Conservation (phyloP, 306 rosid genomes). For the Purshia tridentata region DNA sequence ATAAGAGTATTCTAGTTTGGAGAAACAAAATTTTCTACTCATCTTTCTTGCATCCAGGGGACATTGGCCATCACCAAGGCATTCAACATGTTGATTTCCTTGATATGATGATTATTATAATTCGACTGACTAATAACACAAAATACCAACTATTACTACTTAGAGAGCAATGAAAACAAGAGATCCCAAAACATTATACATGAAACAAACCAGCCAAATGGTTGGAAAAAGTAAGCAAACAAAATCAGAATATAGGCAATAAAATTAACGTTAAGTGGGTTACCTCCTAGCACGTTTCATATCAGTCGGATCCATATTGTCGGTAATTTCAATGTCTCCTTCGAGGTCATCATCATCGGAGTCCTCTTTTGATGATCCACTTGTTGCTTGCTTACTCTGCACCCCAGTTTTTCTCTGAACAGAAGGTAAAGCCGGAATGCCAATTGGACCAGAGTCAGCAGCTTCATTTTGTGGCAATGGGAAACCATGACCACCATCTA, state of each 20-base stretch:
- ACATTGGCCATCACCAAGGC: constrained; percentile 2
- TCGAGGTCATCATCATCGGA: constrained; percentile 62
- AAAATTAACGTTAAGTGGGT: background rate
- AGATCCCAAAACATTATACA: background rate
- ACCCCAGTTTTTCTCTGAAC: constrained; percentile 29
- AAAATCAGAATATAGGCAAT: constrained; percentile 2
- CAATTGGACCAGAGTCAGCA: constrained; percentile 34
- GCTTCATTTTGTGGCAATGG: constrained; percentile 35
- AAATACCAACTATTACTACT: background rate
- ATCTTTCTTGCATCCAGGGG: background rate
- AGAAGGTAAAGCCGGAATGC: constrained; percentile 42
- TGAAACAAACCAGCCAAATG: background rate
- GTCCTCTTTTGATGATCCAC: constrained; percentile 61
- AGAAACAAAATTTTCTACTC: background rate
- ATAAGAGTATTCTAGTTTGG: background rate
- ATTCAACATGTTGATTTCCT: background rate
- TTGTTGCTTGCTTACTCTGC: constrained; percentile 43
- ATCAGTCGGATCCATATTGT: constrained; percentile 51
- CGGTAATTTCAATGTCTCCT: constrained; percentile 49
- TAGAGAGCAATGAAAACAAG: background rate
- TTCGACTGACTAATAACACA: background rate
- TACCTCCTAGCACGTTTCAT: constrained; percentile 62
- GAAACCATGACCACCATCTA: constrained; percentile 30
- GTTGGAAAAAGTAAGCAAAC: constrained; percentile 5
- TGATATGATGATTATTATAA: background rate